A percentile compares a stretch with the other conserved stretches of the same genome.
These are phyloP conservation scores for Botrytis porri DNA, from an alignment of 2,329 filamentous ascomycete species.

Conservation along the genomic window DNA sequence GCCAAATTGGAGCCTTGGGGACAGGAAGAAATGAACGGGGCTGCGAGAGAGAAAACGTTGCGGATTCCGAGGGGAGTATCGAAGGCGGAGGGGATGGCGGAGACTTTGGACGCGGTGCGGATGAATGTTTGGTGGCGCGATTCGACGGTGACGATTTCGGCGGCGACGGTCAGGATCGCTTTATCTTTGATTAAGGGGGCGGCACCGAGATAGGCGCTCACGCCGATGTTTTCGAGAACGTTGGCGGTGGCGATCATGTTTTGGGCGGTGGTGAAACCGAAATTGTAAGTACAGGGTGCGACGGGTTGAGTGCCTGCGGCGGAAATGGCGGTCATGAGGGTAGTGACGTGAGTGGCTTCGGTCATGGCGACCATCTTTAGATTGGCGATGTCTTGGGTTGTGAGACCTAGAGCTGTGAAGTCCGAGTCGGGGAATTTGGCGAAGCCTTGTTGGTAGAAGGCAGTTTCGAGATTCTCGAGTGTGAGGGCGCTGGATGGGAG, in stretches of 20 bases:
- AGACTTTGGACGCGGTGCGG: conserved; percentile 54
- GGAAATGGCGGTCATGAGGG: conserved; percentile 58
- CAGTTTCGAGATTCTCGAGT: conserved; percentile 70
- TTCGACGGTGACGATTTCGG: conserved; percentile 70
- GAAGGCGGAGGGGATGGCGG: conserved; percentile 65
- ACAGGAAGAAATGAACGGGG: conserved; percentile 69
- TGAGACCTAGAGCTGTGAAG: conserved; percentile 62
- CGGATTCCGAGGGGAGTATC: conserved; percentile 66
- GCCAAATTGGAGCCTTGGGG: conserved; percentile 62
- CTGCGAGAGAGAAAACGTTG: conserved; percentile 70
- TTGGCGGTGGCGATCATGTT: conserved; percentile 67
- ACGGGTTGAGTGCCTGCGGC: conserved; percentile 63
- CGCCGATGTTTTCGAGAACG: conserved; percentile 69
- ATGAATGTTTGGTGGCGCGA: conserved; percentile 72
- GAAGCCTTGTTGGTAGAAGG: conserved; percentile 71
- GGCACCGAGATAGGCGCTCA: conserved; percentile 70
- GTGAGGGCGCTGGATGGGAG: conserved; percentile 58
- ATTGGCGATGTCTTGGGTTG: conserved; percentile 53
- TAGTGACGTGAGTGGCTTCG: conserved; percentile 60
- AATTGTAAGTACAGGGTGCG: conserved; percentile 69
- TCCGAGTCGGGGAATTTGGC: conserved; percentile 61
- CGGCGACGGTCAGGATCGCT: conserved; percentile 62
- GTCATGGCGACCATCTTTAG: conserved; percentile 60
- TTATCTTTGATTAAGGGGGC: conserved; percentile 60
- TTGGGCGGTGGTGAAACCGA: conserved; percentile 62